phyloP scores from a whole-genome alignment of 805 yeast genomes.

The Cyberlindnera petersonii region DNA sequence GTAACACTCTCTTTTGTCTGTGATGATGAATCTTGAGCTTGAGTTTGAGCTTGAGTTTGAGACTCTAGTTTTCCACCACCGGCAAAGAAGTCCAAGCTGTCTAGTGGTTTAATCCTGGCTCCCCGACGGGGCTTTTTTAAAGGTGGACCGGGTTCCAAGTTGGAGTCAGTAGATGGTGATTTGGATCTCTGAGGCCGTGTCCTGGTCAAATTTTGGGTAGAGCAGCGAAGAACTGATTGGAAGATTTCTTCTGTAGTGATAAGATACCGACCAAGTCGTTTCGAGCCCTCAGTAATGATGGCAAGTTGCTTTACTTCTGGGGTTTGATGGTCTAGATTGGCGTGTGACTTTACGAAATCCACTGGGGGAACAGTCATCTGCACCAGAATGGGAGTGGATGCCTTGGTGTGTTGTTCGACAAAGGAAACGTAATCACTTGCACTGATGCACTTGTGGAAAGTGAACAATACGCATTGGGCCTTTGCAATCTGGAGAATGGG shows the following conservation, averaged over 20 bases:
- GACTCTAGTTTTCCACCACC: slow-evolving; percentile 30
- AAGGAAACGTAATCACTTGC: slow-evolving; percentile 6
- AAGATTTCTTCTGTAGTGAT: slow-evolving; percentile 29
- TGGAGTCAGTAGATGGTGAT: slow-evolving; percentile 5
- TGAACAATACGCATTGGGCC: not conserved
- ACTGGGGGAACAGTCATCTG: slow-evolving; percentile 1
- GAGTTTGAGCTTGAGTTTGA: not conserved
- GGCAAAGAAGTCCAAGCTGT: slow-evolving; percentile 36
- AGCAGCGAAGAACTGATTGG: slow-evolving; percentile 22
- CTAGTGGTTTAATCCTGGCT: slow-evolving; percentile 30
- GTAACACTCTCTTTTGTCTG: not conserved
- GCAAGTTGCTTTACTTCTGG: slow-evolving; percentile 3
- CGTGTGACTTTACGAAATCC: slow-evolving; percentile 4
- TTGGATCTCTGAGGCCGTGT: slow-evolving; percentile 11
- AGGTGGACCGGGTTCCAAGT: slow-evolving; percentile 5
- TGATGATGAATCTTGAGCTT: not conserved
- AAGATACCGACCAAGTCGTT: slow-evolving; percentile 18
- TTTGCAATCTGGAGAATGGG: slow-evolving; percentile 24
- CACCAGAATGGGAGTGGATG: slow-evolving; percentile 1
- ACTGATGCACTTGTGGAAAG: not conserved
- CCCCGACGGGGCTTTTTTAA: slow-evolving; percentile 15
- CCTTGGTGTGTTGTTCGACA: not conserved
- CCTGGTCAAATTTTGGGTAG: slow-evolving; percentile 12
- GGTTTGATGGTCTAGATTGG: not conserved
- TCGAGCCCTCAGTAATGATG: slow-evolving; percentile 5